These are phyloP conservation scores for Lentinula sp. DNA, from an alignment of 768 basidiomycete species.

Conservation along the genomic window DNA sequence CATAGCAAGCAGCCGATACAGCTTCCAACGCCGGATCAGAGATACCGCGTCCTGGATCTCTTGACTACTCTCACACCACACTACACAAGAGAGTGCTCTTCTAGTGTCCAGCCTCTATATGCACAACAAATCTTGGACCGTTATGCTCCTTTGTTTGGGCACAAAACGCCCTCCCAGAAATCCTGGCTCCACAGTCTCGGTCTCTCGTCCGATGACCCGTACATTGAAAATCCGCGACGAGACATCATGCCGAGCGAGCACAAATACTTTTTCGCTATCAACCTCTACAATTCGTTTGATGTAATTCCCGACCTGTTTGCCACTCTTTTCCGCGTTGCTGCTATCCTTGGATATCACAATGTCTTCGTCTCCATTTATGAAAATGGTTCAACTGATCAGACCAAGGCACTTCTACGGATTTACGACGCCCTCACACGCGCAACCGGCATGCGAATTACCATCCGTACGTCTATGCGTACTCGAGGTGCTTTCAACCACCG, in stretches of 20 bases:
- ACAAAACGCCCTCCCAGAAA: conserved; percentile 48
- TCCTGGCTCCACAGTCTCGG: conserved; percentile 61
- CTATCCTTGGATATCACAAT: conserved; percentile 94
- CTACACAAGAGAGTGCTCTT: conserved; percentile 90
- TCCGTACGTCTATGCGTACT: conserved; percentile 88
- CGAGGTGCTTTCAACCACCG: conserved; percentile 97
- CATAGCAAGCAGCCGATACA: conserved; percentile 58
- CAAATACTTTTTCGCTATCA: conserved; percentile 99
- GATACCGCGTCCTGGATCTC: conserved; percentile 79
- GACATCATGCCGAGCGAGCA: conserved; percentile 55
- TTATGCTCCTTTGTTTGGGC: conserved; percentile 79
- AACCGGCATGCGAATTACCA: conserved; percentile 89
- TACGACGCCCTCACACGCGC: conserved; percentile 89
- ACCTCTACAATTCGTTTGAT: conserved; percentile 99
- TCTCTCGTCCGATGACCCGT: conserved; percentile 32
- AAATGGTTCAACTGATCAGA: conserved; percentile 98
- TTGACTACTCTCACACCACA: conserved; percentile 85
- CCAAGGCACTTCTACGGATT: conserved; percentile 91
- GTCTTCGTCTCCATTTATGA: conserved; percentile 99
- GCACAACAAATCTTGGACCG: conserved; percentile 79
- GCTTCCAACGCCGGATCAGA: conserved; percentile 78
- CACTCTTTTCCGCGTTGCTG: conserved; percentile 88
- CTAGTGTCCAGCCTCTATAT: conserved; percentile 80
- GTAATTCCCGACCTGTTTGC: conserved; percentile 96
- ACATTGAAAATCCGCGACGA: conserved; percentile 29